Evolutionary conservation across 257 asterid species (phyloP), one percentile per base, ranked within the genome.

Genomic region (Solanum tarapatanum): DNA sequence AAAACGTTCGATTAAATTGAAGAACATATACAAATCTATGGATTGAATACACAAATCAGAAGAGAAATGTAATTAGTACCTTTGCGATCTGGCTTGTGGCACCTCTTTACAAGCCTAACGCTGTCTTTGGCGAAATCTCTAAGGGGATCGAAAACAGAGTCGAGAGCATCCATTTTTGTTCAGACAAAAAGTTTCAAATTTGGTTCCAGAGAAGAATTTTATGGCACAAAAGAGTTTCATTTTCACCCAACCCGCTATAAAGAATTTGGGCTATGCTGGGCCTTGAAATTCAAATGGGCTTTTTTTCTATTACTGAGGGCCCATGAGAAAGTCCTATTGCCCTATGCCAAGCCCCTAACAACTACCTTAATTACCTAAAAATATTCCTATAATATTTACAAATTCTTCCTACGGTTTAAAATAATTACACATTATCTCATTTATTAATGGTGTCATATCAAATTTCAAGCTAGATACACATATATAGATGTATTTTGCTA

Each of bases 61-160:
- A 69, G 32, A 55, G 5, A 37, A 70, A 0, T 32, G 24, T 32
- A 70, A 70, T 3, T 26, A 48, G 0, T 14, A 89, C 90, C 91
- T 87, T 89, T 89, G 33, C 91, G 82, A 87, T 89, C 90, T 1
- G 91, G 91, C 86, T 89, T 89, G 85, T 89, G 89, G 66, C 91
- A 89, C 55, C 91, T 74, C 87, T 87, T 89, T 43, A 89, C 90
- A 39, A 89, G 88, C 35, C 91, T 89, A 68, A 84, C 85, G 72
- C 87, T 89, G 82, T 87, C 89, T 86, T 85, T 89, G 35, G 90
- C 90, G 62, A 89, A 89, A n/a, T 89, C 90, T 80, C 91, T 87
- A 36, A 89, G 84, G 30, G 91, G 91, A 85, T 89, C 91, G 55
- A 87, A 76, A 13, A 89, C 90, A 11, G 90, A 77, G 37, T 89